Conservation (phyloP, 352 stramenopile species). For the Pythium sp. region DNA sequence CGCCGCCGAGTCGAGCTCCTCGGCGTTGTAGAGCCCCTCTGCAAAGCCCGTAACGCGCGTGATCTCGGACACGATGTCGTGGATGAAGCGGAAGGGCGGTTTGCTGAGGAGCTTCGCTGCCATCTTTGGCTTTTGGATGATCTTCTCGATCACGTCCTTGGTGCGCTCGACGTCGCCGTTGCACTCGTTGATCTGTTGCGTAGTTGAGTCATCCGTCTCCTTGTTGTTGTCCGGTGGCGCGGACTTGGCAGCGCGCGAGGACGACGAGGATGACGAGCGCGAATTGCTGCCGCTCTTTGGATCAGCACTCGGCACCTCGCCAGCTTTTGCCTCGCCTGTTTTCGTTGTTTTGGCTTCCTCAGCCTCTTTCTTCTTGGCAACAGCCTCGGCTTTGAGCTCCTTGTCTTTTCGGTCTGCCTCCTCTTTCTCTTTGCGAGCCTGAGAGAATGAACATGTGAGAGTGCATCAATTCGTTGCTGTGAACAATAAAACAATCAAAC, state of each 20-base stretch:
- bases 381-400: slow-evolving; percentile 30
- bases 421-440: slow-evolving; percentile 34
- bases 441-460: background rate
- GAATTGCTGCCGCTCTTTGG: slow-evolving; percentile 33
- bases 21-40: slow-evolving; percentile 76
- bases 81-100: slow-evolving; percentile 86
- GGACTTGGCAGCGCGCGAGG: slow-evolving; percentile 24
- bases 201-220: slow-evolving; percentile 41
- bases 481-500: background rate
- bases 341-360: slow-evolving; percentile 17
- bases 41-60: slow-evolving; percentile 79
- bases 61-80: slow-evolving; percentile 83
- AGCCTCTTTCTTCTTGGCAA: slow-evolving; percentile 21
- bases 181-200: slow-evolving; percentile 62
- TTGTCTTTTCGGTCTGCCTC: slow-evolving; percentile 28
- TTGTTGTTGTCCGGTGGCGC: slow-evolving; percentile 48
- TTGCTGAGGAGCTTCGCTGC: slow-evolving; percentile 77
- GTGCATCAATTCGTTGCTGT: background rate
- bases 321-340: slow-evolving; percentile 16
- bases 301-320: slow-evolving; percentile 18
- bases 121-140: slow-evolving; percentile 87
- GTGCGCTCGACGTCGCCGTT: slow-evolving; percentile 76
- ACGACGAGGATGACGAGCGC: slow-evolving; percentile 25
- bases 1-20: slow-evolving; percentile 87
- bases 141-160: slow-evolving; percentile 71